These are phyloP conservation scores for Arxiozyma slooffiae DNA, from an alignment of 1,139 yeast species.

Conservation along the genomic window DNA sequence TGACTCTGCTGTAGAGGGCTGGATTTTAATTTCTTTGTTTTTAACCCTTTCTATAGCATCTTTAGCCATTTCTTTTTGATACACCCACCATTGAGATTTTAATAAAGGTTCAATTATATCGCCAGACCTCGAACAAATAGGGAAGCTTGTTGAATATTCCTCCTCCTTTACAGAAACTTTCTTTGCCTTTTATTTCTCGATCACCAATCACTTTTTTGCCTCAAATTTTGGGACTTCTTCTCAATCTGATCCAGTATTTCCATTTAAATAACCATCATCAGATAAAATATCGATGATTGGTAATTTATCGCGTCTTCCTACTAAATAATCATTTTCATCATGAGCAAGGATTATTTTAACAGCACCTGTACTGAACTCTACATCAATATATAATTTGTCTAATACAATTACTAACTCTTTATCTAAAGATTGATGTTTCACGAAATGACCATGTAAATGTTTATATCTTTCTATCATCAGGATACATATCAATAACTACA, in stretches of 20 bases:
- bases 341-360: conserved; percentile 99
- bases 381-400: conserved; percentile 88
- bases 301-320: conserved; percentile 85
- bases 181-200: conserved; percentile 62
- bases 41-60: conserved; percentile 78
- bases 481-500: conserved; percentile 94
- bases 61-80: conserved; percentile 77
- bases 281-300: conserved; percentile 83
- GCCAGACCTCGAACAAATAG: conserved; percentile 89
- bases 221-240: conserved; percentile 84
- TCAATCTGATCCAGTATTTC: conserved; percentile 78
- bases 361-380: conserved; percentile 99
- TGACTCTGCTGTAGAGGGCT: conserved; percentile 78
- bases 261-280: conserved; percentile 84
- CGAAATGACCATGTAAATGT: conserved; percentile 88
- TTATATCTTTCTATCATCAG: conserved; percentile 82
- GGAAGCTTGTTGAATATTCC: conserved; percentile 91
- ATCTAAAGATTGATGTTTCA: conserved; percentile 77
- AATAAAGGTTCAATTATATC: conserved; percentile 91
- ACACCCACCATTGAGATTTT: conserved; percentile 99
- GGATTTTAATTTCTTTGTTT: conserved; percentile 66
- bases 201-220: conserved; percentile 77
- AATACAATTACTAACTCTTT: conserved; percentile 77
- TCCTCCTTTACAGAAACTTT: conserved; percentile 70
- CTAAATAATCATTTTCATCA: conserved; percentile 88